Evolutionary conservation across 768 basidiomycete species (phyloP), one percentile per base, ranked within the genome.

Genomic region (Suillus bovinus): DNA sequence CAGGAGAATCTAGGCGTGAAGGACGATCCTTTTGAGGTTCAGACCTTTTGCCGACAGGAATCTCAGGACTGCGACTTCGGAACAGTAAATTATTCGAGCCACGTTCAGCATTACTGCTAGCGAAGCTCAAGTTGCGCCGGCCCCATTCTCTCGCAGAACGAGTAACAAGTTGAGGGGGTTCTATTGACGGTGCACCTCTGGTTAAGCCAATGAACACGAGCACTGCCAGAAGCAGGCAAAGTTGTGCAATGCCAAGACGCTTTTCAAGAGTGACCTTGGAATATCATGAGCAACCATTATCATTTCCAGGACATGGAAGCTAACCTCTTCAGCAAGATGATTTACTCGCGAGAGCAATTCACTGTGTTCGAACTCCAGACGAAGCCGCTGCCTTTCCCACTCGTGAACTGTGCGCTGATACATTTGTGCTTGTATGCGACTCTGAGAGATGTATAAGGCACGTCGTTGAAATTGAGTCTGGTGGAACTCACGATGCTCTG

Each of bases 121-220:
- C 85, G 46, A 88, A 74, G 61, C 81, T 86, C 33, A 87, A 71
- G 62, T 84, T 81, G 10, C 84, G 79, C 60, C 78, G 76, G 0
- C 87, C 78, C 87, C 86, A 88, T 61, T 83, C 83, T 54, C 80
- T 78, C 66, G 82, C 70, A 0, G 80, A 76, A 13, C 62, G 64
- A 59, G 64, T 67, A 0, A 27, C 31, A 10, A 58, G 47, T 42
- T 60, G 60, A 57, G 64, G 61, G 17, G 67, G 63, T 27, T 68
- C 60, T 86, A 90, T 8, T 39, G 66, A 53, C 5, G 73, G 66
- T 20, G 72, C 70, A 36, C 93, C 92, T 6, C 94, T 85, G 5
- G 94, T 95, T 58, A 96, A 80, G 20, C 89, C 86, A 76, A 96
- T 90, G 72, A 97, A 94, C 14, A 94, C 79, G 22, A 96, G 82